These are phyloP conservation scores for Thinopyrum obtusiflorum DNA, from an alignment of 202 grass and related monocot genomes.

Conservation along the genomic window DNA sequence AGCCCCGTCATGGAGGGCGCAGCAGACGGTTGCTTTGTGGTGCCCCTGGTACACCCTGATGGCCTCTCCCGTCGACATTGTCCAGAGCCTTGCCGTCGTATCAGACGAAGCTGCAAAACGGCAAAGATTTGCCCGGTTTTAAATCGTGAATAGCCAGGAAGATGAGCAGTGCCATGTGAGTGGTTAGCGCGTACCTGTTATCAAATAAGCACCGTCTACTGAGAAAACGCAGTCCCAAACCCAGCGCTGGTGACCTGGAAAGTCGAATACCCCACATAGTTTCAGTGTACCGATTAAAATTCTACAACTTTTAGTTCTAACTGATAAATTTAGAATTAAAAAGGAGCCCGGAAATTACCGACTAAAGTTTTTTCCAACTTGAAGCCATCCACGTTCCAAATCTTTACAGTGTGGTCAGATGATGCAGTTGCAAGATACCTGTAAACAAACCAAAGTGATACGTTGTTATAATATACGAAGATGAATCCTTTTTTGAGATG, in stretches of 20 bases:
- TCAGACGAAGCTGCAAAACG: slow-evolving; percentile 65
- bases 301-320: not conserved
- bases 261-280: not conserved
- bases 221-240: slow-evolving; percentile 99
- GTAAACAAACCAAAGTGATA: not conserved
- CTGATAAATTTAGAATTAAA: not conserved
- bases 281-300: not conserved
- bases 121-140: not conserved
- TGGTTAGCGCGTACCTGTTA: slow-evolving; percentile 50
- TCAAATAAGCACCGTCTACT: slow-evolving; percentile 84
- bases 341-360: slow-evolving; percentile 38
- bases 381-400: slow-evolving; percentile 96
- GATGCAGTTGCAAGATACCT: slow-evolving; percentile 95
- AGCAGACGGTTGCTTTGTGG: slow-evolving; percentile 74
- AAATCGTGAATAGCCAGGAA: not conserved
- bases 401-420: slow-evolving; percentile 89
- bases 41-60: slow-evolving; percentile 89
- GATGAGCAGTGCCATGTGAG: not conserved
- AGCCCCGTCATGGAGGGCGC: slow-evolving; percentile 78
- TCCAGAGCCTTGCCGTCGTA: slow-evolving; percentile 63
- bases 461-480: not conserved
- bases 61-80: slow-evolving; percentile 69
- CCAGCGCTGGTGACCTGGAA: slow-evolving; percentile 82
- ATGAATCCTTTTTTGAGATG: not conserved
- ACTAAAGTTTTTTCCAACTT: slow-evolving; percentile 76